These are phyloP conservation scores for Loxodes magnus DNA, from an alignment of 73 alveolate genomes.

Conservation along the genomic window DNA sequence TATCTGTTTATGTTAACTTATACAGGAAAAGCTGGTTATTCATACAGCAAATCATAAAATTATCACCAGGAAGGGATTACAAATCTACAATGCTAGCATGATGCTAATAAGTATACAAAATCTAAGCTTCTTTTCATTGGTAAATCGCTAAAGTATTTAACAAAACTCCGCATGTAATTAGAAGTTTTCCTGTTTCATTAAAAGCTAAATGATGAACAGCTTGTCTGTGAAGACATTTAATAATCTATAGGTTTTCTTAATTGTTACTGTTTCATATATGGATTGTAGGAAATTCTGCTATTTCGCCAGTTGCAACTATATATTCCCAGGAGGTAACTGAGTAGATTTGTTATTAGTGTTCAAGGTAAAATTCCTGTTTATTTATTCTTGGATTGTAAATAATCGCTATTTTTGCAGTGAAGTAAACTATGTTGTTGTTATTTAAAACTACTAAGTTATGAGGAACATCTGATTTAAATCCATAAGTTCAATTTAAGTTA, in stretches of 20 bases:
- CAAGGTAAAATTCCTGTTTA: conserved; percentile 70
- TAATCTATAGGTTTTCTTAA: conserved; percentile 60
- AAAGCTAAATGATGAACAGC: conserved; percentile 63
- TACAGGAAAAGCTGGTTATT: too few relatives aligned
- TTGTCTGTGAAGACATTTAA: conserved; percentile 77
- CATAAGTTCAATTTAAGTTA: too few relatives aligned
- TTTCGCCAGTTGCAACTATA: conserved; percentile 63
- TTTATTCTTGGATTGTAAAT: conserved; percentile 65
- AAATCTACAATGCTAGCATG: background rate
- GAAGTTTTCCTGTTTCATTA: conserved; percentile 38
- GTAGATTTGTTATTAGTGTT: conserved; percentile 80
- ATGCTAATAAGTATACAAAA: conserved; percentile 32
- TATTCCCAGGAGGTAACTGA: conserved; percentile 59
- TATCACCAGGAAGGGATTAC: too few relatives aligned
- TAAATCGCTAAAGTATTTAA: conserved; percentile 66
- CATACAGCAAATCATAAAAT: too few relatives aligned
- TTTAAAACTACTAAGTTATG: conserved; percentile 18
- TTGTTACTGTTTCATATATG: conserved; percentile 86
- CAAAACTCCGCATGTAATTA: conserved; percentile 76
- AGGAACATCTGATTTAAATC: too few relatives aligned
- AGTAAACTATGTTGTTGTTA: conserved; percentile 66
- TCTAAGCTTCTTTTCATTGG: conserved; percentile 56
- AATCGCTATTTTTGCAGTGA: conserved; percentile 76
- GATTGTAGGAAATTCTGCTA: conserved; percentile 79
- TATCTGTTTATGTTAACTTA: too few relatives aligned